A percentile compares a stretch with the other conserved stretches of the same genome.
These are phyloP conservation scores for Ophiocordyceps robertsii DNA, from an alignment of 2,329 filamentous ascomycete species.

Conservation along the genomic window DNA sequence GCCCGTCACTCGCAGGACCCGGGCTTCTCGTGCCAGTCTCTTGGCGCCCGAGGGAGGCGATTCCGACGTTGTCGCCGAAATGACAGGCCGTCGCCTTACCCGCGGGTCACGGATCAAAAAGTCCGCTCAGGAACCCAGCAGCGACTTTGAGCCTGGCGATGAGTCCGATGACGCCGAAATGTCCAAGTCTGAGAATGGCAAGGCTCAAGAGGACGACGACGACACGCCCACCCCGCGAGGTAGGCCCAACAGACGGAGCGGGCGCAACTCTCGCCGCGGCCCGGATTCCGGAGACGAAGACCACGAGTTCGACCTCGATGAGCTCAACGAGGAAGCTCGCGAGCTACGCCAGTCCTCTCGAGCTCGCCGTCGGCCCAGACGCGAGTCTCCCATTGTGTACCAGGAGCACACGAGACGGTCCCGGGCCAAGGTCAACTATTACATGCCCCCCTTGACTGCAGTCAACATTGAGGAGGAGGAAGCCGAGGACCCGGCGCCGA, in stretches of 20 bases:
- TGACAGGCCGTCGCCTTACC: constrained; percentile 30
- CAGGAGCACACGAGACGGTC: constrained; percentile 40
- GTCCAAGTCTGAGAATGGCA: constrained; percentile 25
- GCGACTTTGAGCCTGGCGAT: constrained; percentile 47
- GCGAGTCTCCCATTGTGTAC: constrained; percentile 43
- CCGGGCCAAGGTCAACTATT: constrained; percentile 63
- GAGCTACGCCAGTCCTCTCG: constrained; percentile 44
- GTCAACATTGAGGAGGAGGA: constrained; percentile 60
- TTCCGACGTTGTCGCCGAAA: constrained; percentile 14
- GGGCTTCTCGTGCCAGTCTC: constrained; percentile 19
- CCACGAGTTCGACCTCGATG: constrained; percentile 46
- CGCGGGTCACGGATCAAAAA: constrained; percentile 29
- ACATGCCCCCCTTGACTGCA: constrained; percentile 56
- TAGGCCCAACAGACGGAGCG: constrained; percentile 23
- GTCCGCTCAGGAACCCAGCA: constrained; percentile 39
- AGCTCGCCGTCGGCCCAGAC: constrained; percentile 35
- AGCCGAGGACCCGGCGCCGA: constrained; percentile 51
- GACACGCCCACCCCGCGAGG: constrained; percentile 38
- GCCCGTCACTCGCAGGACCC: constrained; percentile 32
- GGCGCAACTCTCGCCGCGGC: constrained; percentile 32
- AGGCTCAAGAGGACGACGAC: constrained; percentile 26
- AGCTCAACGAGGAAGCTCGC: constrained; percentile 51
- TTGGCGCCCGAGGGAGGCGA: constrained; percentile 16
- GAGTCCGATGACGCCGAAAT: constrained; percentile 42
- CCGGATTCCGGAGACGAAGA: constrained; percentile 43